phyloP scores from a whole-genome alignment of 495 filamentous ascomycete species.

The Penicillium soppii region DNA sequence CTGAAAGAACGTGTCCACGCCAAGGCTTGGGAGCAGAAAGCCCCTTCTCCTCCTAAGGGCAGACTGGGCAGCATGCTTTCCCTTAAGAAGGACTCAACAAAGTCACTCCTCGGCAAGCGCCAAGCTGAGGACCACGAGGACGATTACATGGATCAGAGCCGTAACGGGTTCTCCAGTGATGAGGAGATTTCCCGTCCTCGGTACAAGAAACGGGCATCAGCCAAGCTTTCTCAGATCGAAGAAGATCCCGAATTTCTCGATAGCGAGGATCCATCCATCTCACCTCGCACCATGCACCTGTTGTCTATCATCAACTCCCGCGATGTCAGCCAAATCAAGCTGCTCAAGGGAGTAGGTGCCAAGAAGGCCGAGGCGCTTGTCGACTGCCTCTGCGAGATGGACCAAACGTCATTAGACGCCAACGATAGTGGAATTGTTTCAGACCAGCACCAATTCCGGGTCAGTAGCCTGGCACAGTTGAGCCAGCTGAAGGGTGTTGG shows the following conservation, averaged over 20 bases:
- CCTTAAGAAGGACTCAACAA: slow-evolving; percentile 33
- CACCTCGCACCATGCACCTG: slow-evolving; percentile 68
- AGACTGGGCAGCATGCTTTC: slow-evolving; percentile 43
- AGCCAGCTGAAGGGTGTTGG: slow-evolving; percentile 53
- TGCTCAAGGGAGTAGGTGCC: slow-evolving; percentile 63
- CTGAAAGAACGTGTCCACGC: slow-evolving; percentile 60
- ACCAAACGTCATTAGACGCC: slow-evolving; percentile 21
- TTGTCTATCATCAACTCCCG: slow-evolving; percentile 85
- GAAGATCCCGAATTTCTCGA: slow-evolving; percentile 22
- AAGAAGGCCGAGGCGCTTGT: slow-evolving; percentile 57
- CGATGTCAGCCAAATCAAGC: slow-evolving; percentile 63
- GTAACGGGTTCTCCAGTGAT: slow-evolving; percentile 23
- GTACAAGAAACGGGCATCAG: slow-evolving; percentile 43
- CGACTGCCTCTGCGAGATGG: slow-evolving; percentile 51
- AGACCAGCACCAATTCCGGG: slow-evolving; percentile 32
- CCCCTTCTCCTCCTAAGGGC: slow-evolving; percentile 22
- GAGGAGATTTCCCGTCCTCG: slow-evolving; percentile 30
- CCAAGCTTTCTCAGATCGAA: slow-evolving; percentile 24
- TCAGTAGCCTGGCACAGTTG: slow-evolving; percentile 45
- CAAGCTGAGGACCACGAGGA: slow-evolving; percentile 32
- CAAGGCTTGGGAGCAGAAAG: slow-evolving; percentile 17
- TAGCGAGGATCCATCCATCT: slow-evolving; percentile 39
- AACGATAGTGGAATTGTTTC: slow-evolving; percentile 14
- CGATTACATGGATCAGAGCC: slow-evolving; percentile 32
- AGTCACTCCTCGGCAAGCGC: slow-evolving; percentile 32